Base-by-base conservation (phyloP, 2,329 filamentous ascomycete genomes). In the Microsporum audouinii region DNA sequence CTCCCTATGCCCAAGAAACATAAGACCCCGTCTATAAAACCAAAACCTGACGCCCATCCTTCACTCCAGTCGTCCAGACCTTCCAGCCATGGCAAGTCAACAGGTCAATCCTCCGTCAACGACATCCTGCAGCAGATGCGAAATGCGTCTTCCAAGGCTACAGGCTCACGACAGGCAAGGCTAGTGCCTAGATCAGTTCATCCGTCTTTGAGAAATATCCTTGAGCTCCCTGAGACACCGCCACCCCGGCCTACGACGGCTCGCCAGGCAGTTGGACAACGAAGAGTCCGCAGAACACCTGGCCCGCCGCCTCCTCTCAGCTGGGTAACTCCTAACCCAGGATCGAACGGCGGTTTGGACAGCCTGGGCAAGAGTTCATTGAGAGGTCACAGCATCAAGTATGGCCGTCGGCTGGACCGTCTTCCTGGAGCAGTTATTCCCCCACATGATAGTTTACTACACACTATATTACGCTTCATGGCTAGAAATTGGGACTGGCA, bases 401-500 rank as follows among this genome's bases (percentile, higher is more conserved):
- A 27, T 36, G 29, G 17, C 17, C 57, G 43, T 36, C 39, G 57
- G 29, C 17, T 59, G 3, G 68, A 75, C 29, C 69, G 70, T 31
- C 68, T 79, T 1, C 78, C 77, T 0, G 76, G 75, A 12, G 64
- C 68, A 14, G 63, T 62, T 0, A 73, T 78, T 36, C 77, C 77
- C 2, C 59, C 62, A 2, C 62, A 66, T 31, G 57, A 62, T n/a
- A 81, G 77, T 59, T 71, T 87, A 5, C 64, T 79, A 53, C 78
- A 85, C 69, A 67, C 74, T 3, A 69, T 78, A 14, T 68, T 86
- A 41, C 82, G 80, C 65, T 74, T 76, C 0, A 78, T 85, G 66
- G 82, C 82, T 1, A 66, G 70, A 29, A 77, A 83, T 29, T 87
- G 83, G 83, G 69, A 76, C 7, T 78, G 79, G 70, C 78, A 86